Conservation (phyloP, 2,329 filamentous ascomycete species). For the Paecilomyces fulvus region DNA sequence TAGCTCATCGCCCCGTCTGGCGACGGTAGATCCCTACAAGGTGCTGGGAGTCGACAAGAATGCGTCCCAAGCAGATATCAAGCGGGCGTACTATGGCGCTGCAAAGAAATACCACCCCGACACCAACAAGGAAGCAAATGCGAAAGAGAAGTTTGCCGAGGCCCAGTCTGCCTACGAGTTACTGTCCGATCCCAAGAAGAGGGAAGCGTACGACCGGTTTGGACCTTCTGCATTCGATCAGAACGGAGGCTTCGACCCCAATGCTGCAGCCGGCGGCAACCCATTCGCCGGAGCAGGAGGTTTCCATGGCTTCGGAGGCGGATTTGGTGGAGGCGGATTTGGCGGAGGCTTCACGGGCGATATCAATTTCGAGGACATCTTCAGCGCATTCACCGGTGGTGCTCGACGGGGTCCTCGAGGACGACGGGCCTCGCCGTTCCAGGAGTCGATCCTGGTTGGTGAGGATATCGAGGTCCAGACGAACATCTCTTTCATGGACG, state of each 20-base stretch:
- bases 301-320: conserved; percentile 50
- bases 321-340: conserved; percentile 50
- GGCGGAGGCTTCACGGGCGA: conserved; percentile 65
- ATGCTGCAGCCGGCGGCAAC: conserved; percentile 44
- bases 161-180: conserved; percentile 92
- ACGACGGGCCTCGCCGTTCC: conserved; percentile 55
- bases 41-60: conserved; percentile 74
- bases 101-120: conserved; percentile 98
- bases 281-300: conserved; percentile 54
- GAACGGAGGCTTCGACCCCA: conserved; percentile 69
- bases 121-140: conserved; percentile 89
- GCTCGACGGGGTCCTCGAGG: conserved; percentile 44
- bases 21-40: conserved; percentile 76
- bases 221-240: conserved; percentile 68
- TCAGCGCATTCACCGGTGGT: conserved; percentile 71
- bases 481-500: conserved; percentile 91
- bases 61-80: conserved; percentile 81
- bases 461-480: conserved; percentile 94
- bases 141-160: conserved; percentile 90
- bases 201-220: conserved; percentile 83
- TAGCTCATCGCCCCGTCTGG: conserved; percentile 49
- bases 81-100: conserved; percentile 95
- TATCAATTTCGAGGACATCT: conserved; percentile 95
- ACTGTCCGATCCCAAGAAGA: conserved; percentile 86
- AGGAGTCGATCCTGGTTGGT: conserved; percentile 76